A percentile compares a stretch with the other conserved stretches of the same genome.
Conservation (phyloP, 345 rosid genomes). For the Lepidium didymum region DNA sequence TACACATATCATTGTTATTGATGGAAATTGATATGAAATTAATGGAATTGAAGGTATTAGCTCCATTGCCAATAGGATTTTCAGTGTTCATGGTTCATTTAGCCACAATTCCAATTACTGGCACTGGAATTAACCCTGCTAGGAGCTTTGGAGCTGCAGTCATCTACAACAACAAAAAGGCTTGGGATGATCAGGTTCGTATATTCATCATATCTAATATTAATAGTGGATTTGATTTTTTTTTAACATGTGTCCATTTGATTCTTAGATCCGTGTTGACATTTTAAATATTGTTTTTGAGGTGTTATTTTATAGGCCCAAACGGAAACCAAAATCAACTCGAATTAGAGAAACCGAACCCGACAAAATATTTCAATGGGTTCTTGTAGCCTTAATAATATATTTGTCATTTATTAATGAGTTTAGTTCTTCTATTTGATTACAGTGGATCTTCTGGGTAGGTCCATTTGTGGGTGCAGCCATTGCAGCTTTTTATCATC, state of each 20-base stretch:
- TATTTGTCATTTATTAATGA: neutral
- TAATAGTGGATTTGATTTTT: too few relatives aligned
- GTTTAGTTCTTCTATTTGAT: neutral
- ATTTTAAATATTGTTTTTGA: too few relatives aligned
- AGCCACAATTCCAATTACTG: conserved; percentile 86
- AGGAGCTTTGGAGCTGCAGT: conserved; percentile 83
- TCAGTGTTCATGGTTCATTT: conserved; percentile 93
- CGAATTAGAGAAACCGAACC: too few relatives aligned
- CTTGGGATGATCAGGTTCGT: conserved; percentile 77
- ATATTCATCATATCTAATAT: neutral
- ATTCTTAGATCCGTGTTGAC: too few relatives aligned
- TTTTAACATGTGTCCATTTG: too few relatives aligned
- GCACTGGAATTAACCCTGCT: conserved; percentile 90
- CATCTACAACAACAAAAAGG: conserved; percentile 41
- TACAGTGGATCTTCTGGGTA: conserved; percentile 87
- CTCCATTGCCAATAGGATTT: conserved; percentile 84
- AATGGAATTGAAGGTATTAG: conserved; percentile 49
- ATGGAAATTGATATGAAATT: neutral
- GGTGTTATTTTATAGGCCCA: too few relatives aligned
- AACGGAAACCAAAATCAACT: too few relatives aligned
- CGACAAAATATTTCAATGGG: too few relatives aligned
- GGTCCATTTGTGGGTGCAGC: conserved; percentile 88
- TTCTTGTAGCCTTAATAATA: neutral
- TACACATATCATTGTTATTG: neutral
- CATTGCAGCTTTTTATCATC: conserved; percentile 85